Conservation (phyloP, 2,329 filamentous ascomycete species). For the Penicillium paneum region DNA sequence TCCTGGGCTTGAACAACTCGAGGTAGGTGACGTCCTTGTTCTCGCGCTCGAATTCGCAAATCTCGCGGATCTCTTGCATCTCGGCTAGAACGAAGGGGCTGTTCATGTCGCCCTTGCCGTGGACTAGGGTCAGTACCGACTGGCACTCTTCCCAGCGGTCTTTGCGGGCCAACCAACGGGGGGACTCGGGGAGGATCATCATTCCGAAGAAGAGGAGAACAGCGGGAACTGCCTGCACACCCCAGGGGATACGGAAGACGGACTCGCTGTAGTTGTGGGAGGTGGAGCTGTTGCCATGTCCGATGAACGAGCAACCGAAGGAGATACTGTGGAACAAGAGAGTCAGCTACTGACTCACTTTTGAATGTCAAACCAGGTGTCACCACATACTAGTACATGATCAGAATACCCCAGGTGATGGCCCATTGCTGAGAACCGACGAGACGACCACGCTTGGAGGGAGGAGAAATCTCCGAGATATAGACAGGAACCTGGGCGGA, state of each 20-base stretch:
- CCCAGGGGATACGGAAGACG: conserved; percentile 64
- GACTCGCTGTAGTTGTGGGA: conserved; percentile 38
- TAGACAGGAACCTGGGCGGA: conserved; percentile 70
- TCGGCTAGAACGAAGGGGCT: conserved; percentile 66
- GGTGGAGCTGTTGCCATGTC: conserved; percentile 24
- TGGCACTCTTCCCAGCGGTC: conserved; percentile 57
- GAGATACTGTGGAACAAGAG: conserved; percentile 41
- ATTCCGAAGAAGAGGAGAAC: conserved; percentile 58
- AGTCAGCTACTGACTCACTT: background rate
- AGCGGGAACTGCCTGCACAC: conserved; percentile 60
- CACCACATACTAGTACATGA: conserved; percentile 62
- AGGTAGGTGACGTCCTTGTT: conserved; percentile 68
- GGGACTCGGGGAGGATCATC: conserved; percentile 54
- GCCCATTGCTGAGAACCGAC: conserved; percentile 73
- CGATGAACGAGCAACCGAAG: conserved; percentile 9
- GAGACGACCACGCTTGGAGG: conserved; percentile 57
- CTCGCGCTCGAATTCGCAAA: conserved; percentile 68
- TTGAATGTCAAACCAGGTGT: conserved; percentile 52
- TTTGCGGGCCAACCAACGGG: conserved; percentile 61
- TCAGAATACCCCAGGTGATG: conserved; percentile 68
- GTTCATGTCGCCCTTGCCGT: conserved; percentile 63
- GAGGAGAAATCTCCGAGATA: conserved; percentile 63
- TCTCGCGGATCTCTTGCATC: conserved; percentile 68
- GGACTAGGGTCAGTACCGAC: conserved; percentile 54
- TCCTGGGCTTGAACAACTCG: conserved; percentile 69